phyloP scores from a whole-genome alignment of 1,139 yeast genomes.

The Suhomyces coccinellae region DNA sequence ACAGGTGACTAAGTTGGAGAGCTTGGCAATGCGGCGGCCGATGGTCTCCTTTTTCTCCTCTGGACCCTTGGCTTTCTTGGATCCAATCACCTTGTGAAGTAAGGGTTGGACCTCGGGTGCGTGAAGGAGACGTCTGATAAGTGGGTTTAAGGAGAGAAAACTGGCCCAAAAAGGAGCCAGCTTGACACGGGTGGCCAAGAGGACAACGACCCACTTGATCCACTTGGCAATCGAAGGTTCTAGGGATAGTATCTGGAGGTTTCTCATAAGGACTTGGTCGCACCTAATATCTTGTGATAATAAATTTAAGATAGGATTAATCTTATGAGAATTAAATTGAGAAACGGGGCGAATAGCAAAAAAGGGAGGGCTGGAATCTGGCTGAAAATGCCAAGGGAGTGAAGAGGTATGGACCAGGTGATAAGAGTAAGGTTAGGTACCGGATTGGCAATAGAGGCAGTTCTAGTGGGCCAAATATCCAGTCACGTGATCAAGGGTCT shows the following conservation, averaged over 20 bases:
- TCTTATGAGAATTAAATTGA: no score
- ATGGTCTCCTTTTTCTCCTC: neutral
- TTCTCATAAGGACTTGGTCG: slow-evolving; percentile 12
- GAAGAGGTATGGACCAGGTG: no score
- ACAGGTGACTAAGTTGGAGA: slow-evolving; percentile 32
- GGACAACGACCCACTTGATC: slow-evolving; percentile 32
- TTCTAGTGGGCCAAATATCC: no score
- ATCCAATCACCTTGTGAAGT: neutral
- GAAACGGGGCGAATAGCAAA: neutral
- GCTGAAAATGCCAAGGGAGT: no score
- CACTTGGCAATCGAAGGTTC: slow-evolving; percentile 24
- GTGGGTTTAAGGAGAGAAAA: slow-evolving; percentile 37
- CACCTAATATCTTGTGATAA: neutral
- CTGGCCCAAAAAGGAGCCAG: slow-evolving; percentile 35
- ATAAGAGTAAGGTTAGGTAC: no score
- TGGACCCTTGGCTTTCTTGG: neutral
- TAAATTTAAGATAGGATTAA: no score
- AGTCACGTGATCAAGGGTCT: no score
- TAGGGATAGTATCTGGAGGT: slow-evolving; percentile 12
- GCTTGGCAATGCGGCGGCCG: slow-evolving; percentile 12
- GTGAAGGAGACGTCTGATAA: slow-evolving; percentile 18
- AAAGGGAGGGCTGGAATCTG: neutral
- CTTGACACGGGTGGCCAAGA: slow-evolving; percentile 27
- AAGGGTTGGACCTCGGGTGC: neutral
- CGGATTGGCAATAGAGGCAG: no score